Base-by-base conservation (phyloP, 495 filamentous ascomycete genomes). In the Talaromyces nanjingensis region DNA sequence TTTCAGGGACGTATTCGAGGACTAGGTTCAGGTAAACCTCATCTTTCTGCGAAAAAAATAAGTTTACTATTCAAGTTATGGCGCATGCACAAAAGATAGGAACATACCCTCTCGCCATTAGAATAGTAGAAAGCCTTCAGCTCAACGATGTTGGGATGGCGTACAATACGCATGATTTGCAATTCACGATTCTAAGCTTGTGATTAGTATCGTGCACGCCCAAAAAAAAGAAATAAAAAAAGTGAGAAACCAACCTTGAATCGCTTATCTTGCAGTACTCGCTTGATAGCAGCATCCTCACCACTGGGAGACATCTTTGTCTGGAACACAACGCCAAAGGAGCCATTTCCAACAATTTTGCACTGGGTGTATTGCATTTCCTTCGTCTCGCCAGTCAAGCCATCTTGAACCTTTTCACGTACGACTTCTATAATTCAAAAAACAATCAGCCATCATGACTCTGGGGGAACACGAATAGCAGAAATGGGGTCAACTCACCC, bases 311-410 rank as follows among this genome's bases (percentile, higher is more conserved):
- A 92, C 71, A 98, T 87, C 79, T 98, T 98, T 33, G 94, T 98
- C 76, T 98, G 94, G 74, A 98, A 98, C 65, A 98, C 94, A 22
- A 98, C 94, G 65, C 94, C 94, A 73, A 98, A 98, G 14, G 94
- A 98, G 61, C 94, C 94, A 77, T 98, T 98, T 69, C 94, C 94
- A n/a, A 98, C 94, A 66, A 98, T 98, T 81, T 98, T 98, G 80
- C 94, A 98, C 74, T 98, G 94, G 52, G 94, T 98, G 71, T 98
- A 98, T 73, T 94, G 91, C 78, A 98, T 89, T 70, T 98, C 94
- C 74, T 89, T 89, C 64, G 91, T 92, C 72, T 98, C 96, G 59
- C 94, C 94, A 1, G 94, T 98, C 68, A 96, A 80, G 70, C 94
- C 94, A 85, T 98, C 94, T 79, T 98, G 94, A 66, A 98, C 94